Evolutionary conservation across 1,284 basidiomycete genomes (phyloP), one percentile per base, ranked within the genome.

Genomic region (Puccinia triticina): DNA sequence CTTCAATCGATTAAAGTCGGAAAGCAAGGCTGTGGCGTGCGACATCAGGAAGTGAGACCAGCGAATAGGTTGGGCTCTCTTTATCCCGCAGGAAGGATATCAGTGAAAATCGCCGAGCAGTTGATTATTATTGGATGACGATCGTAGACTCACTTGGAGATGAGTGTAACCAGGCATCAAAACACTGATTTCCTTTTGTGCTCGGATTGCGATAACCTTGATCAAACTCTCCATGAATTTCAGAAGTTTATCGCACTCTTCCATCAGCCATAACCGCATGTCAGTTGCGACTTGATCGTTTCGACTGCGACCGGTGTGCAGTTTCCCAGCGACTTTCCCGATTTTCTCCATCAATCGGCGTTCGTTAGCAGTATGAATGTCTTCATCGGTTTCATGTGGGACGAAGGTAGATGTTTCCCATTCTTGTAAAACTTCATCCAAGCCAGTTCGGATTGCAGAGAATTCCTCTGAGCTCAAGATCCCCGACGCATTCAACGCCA

Each of bases 361-460:
- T 88, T 99, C 96, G 86, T 99, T 99, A 82, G 97, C 97, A n/a
- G 96, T 99, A 88, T 99, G 96, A 83, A 99, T 98, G 86, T 99
- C 96, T 86, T 99, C 96, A 86, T 99, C 96, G 85, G 72, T 32
- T 40, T 57, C 43, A 43, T 71, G 69, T 23, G 59, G 23, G 32
- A 66, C 50, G 83, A 87, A 87, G 18, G 84, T 84, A 74, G 85
- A 85, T 1, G 82, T 77, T 77, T 84, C 90, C 96, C 96, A 99
- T 88, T 98, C 96, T 85, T 91, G 88, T 83, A 90, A 91, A 77
- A 99, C 95, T 59, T 88, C 87, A 84, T 90, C 88, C 76, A 99
- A 90, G n/a, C 96, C 96, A 53, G 91, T 88, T 48, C 91, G 89
- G 84, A 98, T 94, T 88, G 91, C 90, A 46, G 86, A 83, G 21